A percentile compares a stretch with the other conserved stretches of the same genome.
Evolutionary conservation across 495 filamentous ascomycete genomes (phyloP).

Genomic region (Penicillium coffeae): DNA sequence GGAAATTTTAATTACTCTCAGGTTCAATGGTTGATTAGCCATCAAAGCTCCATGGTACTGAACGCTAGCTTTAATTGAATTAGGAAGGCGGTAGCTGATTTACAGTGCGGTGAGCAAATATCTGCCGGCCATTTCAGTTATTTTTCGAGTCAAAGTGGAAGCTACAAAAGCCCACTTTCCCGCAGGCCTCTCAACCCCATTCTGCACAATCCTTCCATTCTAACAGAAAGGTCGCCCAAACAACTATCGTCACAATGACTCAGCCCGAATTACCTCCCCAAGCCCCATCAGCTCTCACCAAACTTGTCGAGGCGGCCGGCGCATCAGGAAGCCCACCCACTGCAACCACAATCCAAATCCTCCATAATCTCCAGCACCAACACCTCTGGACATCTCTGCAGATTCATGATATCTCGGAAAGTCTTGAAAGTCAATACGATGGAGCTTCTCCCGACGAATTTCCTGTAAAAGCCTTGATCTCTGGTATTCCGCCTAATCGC

Average conservation of each 20-base stretch:
- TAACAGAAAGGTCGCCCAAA: no score
- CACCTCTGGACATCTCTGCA: slow-evolving; percentile 77
- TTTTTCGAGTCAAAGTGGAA: background rate
- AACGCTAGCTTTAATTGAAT: background rate
- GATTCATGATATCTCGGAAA: slow-evolving; percentile 48
- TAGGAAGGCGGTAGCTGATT: slow-evolving; percentile 16
- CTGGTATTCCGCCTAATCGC: slow-evolving; percentile 80
- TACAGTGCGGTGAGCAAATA: background rate
- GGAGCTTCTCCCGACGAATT: background rate
- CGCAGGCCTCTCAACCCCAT: no score
- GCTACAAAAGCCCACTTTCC: background rate
- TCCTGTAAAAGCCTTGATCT: slow-evolving; percentile 60
- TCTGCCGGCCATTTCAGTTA: background rate
- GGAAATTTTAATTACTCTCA: no score
- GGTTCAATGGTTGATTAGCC: no score
- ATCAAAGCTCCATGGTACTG: no score
- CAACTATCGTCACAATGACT: slow-evolving; percentile 13
- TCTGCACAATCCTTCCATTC: no score
- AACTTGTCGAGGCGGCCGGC: slow-evolving; percentile 28
- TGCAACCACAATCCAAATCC: slow-evolving; percentile 61
- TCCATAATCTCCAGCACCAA: slow-evolving; percentile 79
- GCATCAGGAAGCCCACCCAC: slow-evolving; percentile 28
- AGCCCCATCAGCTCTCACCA: slow-evolving; percentile 30
- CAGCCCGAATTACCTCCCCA: slow-evolving; percentile 8
- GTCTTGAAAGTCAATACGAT: background rate